Conservation (phyloP, 345 rosid genomes). For the Eucalyptus cloeziana region DNA sequence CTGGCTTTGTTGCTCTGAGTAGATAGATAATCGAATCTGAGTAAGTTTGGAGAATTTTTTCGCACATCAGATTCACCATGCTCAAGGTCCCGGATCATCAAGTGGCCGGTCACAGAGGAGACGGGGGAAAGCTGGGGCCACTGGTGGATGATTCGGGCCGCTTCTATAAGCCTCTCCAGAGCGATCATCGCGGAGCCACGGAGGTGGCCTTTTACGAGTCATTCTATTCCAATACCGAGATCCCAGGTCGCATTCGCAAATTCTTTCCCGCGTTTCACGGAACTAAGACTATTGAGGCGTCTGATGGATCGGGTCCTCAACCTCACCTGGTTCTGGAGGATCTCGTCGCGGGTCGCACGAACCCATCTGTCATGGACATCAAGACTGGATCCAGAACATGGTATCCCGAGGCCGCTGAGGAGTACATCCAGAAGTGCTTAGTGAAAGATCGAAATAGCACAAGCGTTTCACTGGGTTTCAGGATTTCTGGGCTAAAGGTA, state of each 20-base stretch:
- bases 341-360: constrained; percentile 11
- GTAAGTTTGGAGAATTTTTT: not conserved
- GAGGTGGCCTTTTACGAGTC: constrained; percentile 70
- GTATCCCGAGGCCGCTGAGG: constrained; percentile 74
- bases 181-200: constrained; percentile 46
- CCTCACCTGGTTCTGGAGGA: constrained; percentile 68
- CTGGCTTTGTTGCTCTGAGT: not conserved
- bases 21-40: not conserved
- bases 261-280: constrained; percentile 73
- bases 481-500: constrained; percentile 68
- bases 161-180: constrained; percentile 89
- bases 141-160: constrained; percentile 71
- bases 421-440: constrained; percentile 51
- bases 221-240: constrained; percentile 35
- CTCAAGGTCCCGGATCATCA: constrained; percentile 85
- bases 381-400: constrained; percentile 97
- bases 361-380: constrained; percentile 72
- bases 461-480: constrained; percentile 48
- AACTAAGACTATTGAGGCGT: constrained; percentile 56
- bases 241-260: constrained; percentile 57
- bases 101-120: constrained; percentile 86
- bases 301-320: constrained; percentile 59
- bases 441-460: constrained; percentile 52
- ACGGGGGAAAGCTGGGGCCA: constrained; percentile 58
- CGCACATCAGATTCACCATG: constrained; percentile 16